Evolutionary conservation across 140 eudicot species (phyloP).

Genomic region (Senecio squalidus): DNA sequence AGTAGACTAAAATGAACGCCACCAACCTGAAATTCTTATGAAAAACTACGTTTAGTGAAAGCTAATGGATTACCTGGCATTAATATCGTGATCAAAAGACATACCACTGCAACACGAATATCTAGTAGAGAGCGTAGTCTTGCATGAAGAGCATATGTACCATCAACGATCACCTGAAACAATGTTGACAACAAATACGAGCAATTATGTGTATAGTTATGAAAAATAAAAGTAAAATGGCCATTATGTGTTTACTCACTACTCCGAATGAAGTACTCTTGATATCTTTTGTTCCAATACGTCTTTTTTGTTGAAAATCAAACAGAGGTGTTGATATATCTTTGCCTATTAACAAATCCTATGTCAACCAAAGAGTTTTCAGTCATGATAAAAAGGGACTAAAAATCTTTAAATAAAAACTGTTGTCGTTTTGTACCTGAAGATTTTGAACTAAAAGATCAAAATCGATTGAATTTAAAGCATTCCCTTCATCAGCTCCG

Average conservation of each 20-base stretch:
- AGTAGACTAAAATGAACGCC: constrained; percentile 99
- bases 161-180: constrained; percentile 89
- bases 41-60: too few relatives aligned
- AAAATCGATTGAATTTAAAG: constrained; percentile 74
- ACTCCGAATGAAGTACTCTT: constrained; percentile 75
- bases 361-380: constrained; percentile 12
- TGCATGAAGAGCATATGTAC: constrained; percentile 95
- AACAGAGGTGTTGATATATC: constrained; percentile 79
- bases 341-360: constrained; percentile 83
- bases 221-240: constrained; percentile 3
- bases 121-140: constrained; percentile 87
- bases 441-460: constrained; percentile 82
- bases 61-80: too few relatives aligned
- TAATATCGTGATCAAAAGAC: too few relatives aligned
- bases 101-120: constrained; percentile 99
- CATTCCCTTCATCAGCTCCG: constrained; percentile 82
- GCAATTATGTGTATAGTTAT: background rate
- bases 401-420: background rate
- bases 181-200: background rate
- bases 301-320: constrained; percentile 80
- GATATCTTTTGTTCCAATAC: constrained; percentile 55
- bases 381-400: background rate
- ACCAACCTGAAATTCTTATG: constrained; percentile 61
- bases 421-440: constrained; percentile 43
- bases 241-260: constrained; percentile 40